A percentile compares a stretch with the other conserved stretches of the same genome.
phyloP scores from a whole-genome alignment of 1,284 basidiomycete species.

The Dichomitus squalens region DNA sequence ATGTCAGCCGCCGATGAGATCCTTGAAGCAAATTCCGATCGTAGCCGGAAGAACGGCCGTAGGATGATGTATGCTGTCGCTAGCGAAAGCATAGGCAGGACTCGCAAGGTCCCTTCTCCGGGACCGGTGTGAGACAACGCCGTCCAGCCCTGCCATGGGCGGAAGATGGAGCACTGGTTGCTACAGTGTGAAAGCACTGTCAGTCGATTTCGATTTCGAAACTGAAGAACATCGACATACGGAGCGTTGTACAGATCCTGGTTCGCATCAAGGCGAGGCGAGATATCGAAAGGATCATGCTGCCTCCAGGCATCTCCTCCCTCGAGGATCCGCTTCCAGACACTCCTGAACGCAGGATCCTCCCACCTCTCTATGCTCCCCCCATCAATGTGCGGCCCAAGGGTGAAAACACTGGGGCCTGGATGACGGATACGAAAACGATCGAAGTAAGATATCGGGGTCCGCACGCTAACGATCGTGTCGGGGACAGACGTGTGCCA shows the following conservation, averaged over 20 bases:
- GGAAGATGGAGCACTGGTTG: conserved; percentile 72
- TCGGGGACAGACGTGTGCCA: conserved; percentile 52
- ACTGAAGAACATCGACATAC: conserved; percentile 37
- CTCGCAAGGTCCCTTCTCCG: conserved; percentile 66
- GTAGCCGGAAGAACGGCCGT: conserved; percentile 71
- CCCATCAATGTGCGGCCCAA: conserved; percentile 79
- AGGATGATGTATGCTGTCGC: conserved; percentile 72
- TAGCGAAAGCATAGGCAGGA: conserved; percentile 58
- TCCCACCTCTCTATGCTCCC: conserved; percentile 83
- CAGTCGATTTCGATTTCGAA: too few species aligned
- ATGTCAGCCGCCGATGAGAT: conserved; percentile 7
- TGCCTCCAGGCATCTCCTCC: conserved; percentile 48
- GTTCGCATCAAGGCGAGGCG: conserved; percentile 52
- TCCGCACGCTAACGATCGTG: conserved; percentile 50
- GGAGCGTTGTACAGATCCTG: conserved; percentile 58
- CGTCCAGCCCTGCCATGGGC: conserved; percentile 82
- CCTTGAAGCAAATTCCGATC: conserved; percentile 10
- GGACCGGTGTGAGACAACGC: conserved; percentile 64
- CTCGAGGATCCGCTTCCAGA: conserved; percentile 57
- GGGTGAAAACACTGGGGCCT: conserved; percentile 60
- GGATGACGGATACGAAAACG: conserved; percentile 74
- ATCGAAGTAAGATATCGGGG: conserved; percentile 76
- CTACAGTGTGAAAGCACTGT: conserved; percentile 29
- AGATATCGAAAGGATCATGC: conserved; percentile 62
- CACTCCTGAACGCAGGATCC: conserved; percentile 60